phyloP scores from a whole-genome alignment of 208 protist species.

The Spongospora subterranea region DNA sequence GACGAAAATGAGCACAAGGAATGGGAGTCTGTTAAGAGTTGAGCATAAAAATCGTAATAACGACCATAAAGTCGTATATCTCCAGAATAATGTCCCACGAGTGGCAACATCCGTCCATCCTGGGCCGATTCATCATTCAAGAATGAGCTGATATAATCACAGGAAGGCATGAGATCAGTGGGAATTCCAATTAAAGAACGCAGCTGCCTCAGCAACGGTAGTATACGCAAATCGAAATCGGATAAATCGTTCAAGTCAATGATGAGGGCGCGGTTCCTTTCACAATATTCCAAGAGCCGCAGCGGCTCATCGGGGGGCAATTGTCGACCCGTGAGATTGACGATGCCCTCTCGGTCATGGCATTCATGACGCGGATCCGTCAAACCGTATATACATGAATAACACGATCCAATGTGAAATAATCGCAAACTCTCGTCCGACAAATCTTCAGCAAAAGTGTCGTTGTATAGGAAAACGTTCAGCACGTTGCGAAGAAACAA shows the following conservation, averaged over 20 bases:
- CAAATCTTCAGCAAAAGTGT: not conserved
- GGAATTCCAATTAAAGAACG: not conserved
- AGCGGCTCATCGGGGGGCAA: not conserved
- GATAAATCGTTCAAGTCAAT: not conserved
- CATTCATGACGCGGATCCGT: constrained; percentile 2
- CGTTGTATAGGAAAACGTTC: not conserved
- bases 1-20: constrained; percentile 17
- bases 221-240: not conserved
- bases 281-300: not conserved
- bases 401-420: not conserved
- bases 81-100: not conserved
- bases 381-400: constrained; percentile 5
- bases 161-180: not conserved
- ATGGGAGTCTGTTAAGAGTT: not conserved
- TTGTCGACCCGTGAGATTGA: not conserved
- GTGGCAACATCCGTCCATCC: no score
- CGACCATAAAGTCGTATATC: not conserved
- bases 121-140: not conserved
- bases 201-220: not conserved
- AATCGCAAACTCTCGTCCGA: not conserved
- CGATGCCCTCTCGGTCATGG: not conserved
- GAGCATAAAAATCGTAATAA: constrained; percentile 12
- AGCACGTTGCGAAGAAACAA: not conserved
- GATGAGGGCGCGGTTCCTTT: no score
- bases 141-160: not conserved